Evolutionary conservation across 768 basidiomycete species (phyloP).

Genomic region (Suillus discolor): DNA sequence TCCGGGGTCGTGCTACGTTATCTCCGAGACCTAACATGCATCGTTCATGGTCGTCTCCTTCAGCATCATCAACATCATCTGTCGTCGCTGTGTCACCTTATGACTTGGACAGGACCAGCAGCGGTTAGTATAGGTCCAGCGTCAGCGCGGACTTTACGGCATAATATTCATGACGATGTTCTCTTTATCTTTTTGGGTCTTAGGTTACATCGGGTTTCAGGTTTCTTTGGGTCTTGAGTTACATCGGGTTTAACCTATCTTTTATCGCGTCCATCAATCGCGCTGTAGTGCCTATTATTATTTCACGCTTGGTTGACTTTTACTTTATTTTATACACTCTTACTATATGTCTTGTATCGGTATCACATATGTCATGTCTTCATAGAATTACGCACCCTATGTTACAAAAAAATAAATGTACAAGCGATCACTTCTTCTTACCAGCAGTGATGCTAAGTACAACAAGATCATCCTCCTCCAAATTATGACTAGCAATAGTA

Average conservation of each 20-base stretch:
- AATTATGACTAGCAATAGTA: constrained; percentile 83
- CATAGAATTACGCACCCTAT: constrained; percentile 10
- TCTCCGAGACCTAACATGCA: constrained; percentile 22
- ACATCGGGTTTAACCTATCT: background rate
- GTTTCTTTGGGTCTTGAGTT: background rate
- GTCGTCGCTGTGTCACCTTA: background rate
- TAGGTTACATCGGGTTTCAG: background rate
- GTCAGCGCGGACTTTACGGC: background rate
- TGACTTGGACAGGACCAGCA: background rate
- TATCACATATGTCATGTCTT: background rate
- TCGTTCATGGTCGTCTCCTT: constrained; percentile 26
- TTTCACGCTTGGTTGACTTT: background rate
- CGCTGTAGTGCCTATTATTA: background rate
- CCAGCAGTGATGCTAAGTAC: constrained; percentile 74
- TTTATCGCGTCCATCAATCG: background rate
- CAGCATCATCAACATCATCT: background rate
- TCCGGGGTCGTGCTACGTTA: constrained; percentile 8
- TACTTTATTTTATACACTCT: background rate
- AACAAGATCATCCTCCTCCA: constrained; percentile 89
- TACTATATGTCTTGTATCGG: background rate
- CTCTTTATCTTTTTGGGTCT: background rate
- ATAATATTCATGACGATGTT: background rate
- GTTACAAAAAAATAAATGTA: background rate
- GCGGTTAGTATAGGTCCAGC: background rate
- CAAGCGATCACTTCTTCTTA: constrained; percentile 62